Conservation (phyloP, 2,329 filamentous ascomycete genomes). For the Stagonosporopsis chrysanthemi region DNA sequence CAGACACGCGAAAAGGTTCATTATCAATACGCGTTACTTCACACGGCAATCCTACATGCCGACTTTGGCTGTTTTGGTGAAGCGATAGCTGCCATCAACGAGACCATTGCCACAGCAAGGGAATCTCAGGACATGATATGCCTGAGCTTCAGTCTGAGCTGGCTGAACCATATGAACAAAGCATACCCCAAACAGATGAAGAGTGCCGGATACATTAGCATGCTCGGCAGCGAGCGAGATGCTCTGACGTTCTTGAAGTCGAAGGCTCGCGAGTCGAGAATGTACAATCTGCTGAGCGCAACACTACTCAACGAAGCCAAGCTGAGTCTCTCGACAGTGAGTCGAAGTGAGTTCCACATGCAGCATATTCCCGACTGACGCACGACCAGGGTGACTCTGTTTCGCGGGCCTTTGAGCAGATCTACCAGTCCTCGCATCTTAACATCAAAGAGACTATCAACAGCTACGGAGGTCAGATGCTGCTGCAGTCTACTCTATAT, state of each 20-base stretch:
- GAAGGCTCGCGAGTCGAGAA: constrained; percentile 84
- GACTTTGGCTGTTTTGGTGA: constrained; percentile 93
- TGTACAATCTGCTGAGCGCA: constrained; percentile 85
- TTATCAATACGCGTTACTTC: constrained; percentile 94
- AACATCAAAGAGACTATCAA: constrained; percentile 79
- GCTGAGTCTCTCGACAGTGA: constrained; percentile 75
- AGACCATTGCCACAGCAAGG: constrained; percentile 91
- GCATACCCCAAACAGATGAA: constrained; percentile 79
- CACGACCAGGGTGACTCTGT: constrained; percentile 62
- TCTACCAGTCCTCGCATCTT: constrained; percentile 83
- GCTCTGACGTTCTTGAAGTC: constrained; percentile 82
- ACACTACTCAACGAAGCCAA: constrained; percentile 87
- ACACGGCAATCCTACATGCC: constrained; percentile 89
- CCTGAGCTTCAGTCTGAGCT: constrained; percentile 93
- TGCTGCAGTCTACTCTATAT: constrained; percentile 77
- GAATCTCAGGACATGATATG: constrained; percentile 93
- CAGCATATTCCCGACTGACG: constrained; percentile 7
- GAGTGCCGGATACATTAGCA: constrained; percentile 73
- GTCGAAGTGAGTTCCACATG: constrained; percentile 34
- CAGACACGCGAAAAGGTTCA: constrained; percentile 81
- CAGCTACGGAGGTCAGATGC: constrained; percentile 76
- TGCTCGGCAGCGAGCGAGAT: constrained; percentile 80
- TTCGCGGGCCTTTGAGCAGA: constrained; percentile 72
- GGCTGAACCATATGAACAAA: constrained; percentile 94
- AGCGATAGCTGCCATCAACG: constrained; percentile 91